Base-by-base conservation (phyloP, 352 stramenopile species). In the Salisapilia sapeloensis region DNA sequence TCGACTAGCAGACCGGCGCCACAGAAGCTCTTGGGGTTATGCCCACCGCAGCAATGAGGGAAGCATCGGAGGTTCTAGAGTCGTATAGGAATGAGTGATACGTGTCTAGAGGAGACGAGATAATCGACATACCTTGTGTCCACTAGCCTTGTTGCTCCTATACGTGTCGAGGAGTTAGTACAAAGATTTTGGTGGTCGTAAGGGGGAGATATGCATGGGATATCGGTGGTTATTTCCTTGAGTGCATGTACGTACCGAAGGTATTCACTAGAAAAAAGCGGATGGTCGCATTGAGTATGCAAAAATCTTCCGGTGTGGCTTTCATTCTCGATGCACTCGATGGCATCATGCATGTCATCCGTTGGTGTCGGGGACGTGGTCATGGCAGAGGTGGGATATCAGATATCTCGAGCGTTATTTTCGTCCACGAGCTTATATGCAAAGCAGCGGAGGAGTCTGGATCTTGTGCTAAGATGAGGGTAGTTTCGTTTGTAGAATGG, bases 1-100 rank as follows among this genome's bases (percentile, higher is more conserved):
- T 87, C 65, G n/a, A 84, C 58, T 2, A 80, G 53, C 24, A 87
- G 60, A 1, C 72, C 72, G 1, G 72, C 77, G 29, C 72, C 72
- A 30, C 72, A 87, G 36, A 87, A 87, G 37, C 67, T 87, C 51
- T 84, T 87, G 18, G 69, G 70, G 40, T 83, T 83, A 47, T 87
- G 72, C 0, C 72, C 72, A 3, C 66, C 61, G 31, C 72, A 87
- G 46, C 72, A 87, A 38, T 87, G 72, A 9, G 72, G 72, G 50
- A 87, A 87, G 38, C 72, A 87, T 2, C 67, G 67, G 10, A 83
- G 40, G 42, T 83, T 82, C 63, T 14, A 10, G 4, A 7, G 6
- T 27, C 22, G 33, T 13, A 31, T 9, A 16, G 24, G 0, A 22
- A 19, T 2, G 10, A 37, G 7, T 7, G 4, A 37, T 14, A 18